Percentiles rank a stretch among this genome's conserved stretches.
These are phyloP conservation scores for Canavalia gladiata DNA, from an alignment of 306 rosid genomes.

Conservation along the genomic window DNA sequence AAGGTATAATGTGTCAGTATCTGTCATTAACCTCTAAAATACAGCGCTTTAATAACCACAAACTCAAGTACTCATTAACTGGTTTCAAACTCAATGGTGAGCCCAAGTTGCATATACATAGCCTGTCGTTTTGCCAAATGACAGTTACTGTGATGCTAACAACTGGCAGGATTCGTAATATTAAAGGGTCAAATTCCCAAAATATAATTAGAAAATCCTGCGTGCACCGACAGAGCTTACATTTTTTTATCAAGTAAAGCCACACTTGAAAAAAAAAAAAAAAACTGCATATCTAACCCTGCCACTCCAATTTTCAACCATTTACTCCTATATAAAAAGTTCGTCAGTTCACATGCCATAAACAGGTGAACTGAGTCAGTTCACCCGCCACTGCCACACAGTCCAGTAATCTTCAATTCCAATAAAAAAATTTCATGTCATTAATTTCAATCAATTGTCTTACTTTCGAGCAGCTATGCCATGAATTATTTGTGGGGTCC, in stretches of 20 bases:
- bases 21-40: neutral
- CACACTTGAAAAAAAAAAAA: neutral
- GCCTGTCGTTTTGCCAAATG: neutral
- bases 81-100: neutral
- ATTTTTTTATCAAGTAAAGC: constrained; percentile 8
- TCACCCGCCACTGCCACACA: neutral
- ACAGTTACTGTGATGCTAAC: neutral
- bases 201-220: constrained; percentile 11
- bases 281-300: neutral
- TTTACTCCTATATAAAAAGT: neutral
- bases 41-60: constrained; percentile 17
- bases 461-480: no score
- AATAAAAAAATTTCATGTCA: neutral
- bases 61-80: neutral
- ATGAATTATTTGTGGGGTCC: neutral
- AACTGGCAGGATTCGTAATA: neutral
- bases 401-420: constrained; percentile 9
- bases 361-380: neutral
- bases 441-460: neutral
- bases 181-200: neutral
- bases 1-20: neutral
- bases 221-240: constrained; percentile 6
- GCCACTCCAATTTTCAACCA: constrained; percentile 28
- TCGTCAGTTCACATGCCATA: constrained; percentile 9
- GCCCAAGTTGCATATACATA: constrained; percentile 16